Evolutionary conservation across 2,329 filamentous ascomycete species (phyloP).

Genomic region (Cucurbitaria berberidis): DNA sequence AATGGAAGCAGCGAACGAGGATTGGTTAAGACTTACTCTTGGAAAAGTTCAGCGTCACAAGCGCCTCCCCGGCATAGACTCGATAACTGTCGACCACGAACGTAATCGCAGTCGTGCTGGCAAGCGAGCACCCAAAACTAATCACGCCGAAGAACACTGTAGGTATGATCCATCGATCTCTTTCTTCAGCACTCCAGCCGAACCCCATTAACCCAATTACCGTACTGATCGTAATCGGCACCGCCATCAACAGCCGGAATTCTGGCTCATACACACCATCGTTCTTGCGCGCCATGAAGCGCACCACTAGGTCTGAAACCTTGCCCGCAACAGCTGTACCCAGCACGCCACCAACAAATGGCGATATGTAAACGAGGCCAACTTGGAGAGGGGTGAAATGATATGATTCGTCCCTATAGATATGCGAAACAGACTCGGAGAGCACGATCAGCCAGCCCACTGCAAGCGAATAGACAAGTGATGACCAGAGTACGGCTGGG

Average conservation of each 20-base stretch:
- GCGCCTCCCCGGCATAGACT: constrained; percentile 89
- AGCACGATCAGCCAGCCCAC: constrained; percentile 96
- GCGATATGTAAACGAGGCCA: constrained; percentile 86
- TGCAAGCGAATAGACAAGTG: constrained; percentile 82
- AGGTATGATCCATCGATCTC: constrained; percentile 85
- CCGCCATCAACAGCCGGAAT: constrained; percentile 70
- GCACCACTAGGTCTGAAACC: constrained; percentile 83
- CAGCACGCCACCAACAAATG: constrained; percentile 74
- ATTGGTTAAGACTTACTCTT: constrained; percentile 67
- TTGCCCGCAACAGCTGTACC: constrained; percentile 92
- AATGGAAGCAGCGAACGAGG: constrained; percentile 13
- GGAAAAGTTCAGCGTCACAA: constrained; percentile 92
- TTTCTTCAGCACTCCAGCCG: constrained; percentile 83
- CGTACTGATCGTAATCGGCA: constrained; percentile 78
- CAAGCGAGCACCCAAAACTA: constrained; percentile 89
- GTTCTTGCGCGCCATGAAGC: constrained; percentile 80
- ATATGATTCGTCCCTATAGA: constrained; percentile 77
- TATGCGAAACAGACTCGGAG: constrained; percentile 81
- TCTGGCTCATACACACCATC: constrained; percentile 96
- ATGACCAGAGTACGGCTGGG: constrained; percentile 87
- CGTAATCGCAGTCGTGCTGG: constrained; percentile 89
- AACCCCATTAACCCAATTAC: constrained; percentile 91
- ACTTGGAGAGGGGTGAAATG: constrained; percentile 81
- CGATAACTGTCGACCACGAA: constrained; percentile 94
- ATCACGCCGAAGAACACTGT: constrained; percentile 92